These are phyloP conservation scores for Trichoderma gracile DNA, from an alignment of 2,329 filamentous ascomycete species.

Conservation along the genomic window DNA sequence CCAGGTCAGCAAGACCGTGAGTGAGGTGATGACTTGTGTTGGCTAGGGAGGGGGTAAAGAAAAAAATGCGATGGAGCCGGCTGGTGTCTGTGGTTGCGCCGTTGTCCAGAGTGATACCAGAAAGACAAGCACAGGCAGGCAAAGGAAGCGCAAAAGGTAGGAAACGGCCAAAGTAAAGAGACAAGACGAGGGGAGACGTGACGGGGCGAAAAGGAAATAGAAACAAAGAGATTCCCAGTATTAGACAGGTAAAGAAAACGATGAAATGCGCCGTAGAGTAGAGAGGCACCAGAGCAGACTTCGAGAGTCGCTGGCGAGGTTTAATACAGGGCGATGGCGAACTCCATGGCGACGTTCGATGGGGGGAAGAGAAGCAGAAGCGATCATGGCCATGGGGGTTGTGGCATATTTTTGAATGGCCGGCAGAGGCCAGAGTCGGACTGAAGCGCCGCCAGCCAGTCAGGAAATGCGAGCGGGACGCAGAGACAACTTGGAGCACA, in stretches of 20 bases:
- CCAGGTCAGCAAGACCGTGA: conserved; percentile 13
- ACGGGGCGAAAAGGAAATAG: conserved; percentile 29
- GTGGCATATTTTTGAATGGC: conserved; percentile 42
- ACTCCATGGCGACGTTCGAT: conserved; percentile 57
- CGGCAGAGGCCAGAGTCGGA: conserved; percentile 1
- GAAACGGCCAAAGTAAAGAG: conserved; percentile 11
- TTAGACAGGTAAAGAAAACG: conserved; percentile 29
- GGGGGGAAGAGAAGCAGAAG: conserved; percentile 38
- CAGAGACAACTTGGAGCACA: conserved; percentile 18
- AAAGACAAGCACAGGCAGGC: conserved; percentile 47
- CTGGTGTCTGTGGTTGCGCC: conserved; percentile 1
- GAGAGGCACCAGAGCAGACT: conserved; percentile 54
- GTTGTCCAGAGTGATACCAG: conserved; percentile 49
- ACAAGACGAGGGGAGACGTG: conserved; percentile 11
- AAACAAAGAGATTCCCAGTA: conserved; percentile 32
- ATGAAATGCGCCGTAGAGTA: conserved; percentile 41
- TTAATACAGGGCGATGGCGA: conserved; percentile 54
- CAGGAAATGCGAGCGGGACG: conserved; percentile 22
- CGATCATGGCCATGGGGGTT: conserved; percentile 32
- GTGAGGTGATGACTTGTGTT: conserved; percentile 10
- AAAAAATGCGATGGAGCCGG: conserved; percentile 15
- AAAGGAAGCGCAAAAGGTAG: background rate
- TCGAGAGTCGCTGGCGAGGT: conserved; percentile 54
- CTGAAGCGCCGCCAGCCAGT: background rate
- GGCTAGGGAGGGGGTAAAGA: background rate